Evolutionary conservation across 2,329 filamentous ascomycete species (phyloP).

Genomic region (Pseudocercospora crystallina): DNA sequence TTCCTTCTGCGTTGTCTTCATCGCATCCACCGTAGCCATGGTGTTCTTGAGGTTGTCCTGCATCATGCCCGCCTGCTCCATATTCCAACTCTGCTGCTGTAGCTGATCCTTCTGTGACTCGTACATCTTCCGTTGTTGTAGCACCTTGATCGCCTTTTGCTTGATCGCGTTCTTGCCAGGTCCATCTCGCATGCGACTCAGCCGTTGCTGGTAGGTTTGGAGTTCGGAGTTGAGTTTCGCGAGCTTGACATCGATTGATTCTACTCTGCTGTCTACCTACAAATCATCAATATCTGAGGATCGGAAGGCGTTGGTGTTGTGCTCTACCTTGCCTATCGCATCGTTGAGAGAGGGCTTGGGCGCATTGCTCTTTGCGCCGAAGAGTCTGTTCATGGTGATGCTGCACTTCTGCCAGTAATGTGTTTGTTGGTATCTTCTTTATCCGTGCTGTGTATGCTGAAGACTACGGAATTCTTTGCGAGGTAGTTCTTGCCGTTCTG

Average conservation of each 20-base stretch:
- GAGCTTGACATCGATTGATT: slow-evolving; percentile 90
- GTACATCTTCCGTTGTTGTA: slow-evolving; percentile 91
- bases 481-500: too few relatives aligned
- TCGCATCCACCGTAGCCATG: slow-evolving; percentile 96
- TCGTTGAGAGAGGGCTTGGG: slow-evolving; percentile 86
- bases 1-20: slow-evolving; percentile 95
- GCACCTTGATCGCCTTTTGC: slow-evolving; percentile 89
- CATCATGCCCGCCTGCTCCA: slow-evolving; percentile 98
- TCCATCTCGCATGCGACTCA: slow-evolving; percentile 90
- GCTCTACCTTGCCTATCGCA: slow-evolving; percentile 73
- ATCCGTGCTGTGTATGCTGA: too few relatives aligned
- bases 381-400: slow-evolving; percentile 84
- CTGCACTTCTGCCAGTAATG: too few relatives aligned
- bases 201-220: slow-evolving; percentile 79
- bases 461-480: too few relatives aligned
- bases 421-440: too few relatives aligned
- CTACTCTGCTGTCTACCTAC: slow-evolving; percentile 75
- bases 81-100: slow-evolving; percentile 94
- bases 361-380: slow-evolving; percentile 80
- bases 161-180: slow-evolving; percentile 91
- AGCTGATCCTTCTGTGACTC: slow-evolving; percentile 92
- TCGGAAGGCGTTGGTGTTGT: background rate
- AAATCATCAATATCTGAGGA: slow-evolving; percentile 33
- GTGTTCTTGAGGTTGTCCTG: slow-evolving; percentile 98
- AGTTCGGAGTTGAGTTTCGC: slow-evolving; percentile 90